These are phyloP conservation scores for Lactifluus echinatus DNA, from an alignment of 768 basidiomycete genomes.

Conservation along the genomic window DNA sequence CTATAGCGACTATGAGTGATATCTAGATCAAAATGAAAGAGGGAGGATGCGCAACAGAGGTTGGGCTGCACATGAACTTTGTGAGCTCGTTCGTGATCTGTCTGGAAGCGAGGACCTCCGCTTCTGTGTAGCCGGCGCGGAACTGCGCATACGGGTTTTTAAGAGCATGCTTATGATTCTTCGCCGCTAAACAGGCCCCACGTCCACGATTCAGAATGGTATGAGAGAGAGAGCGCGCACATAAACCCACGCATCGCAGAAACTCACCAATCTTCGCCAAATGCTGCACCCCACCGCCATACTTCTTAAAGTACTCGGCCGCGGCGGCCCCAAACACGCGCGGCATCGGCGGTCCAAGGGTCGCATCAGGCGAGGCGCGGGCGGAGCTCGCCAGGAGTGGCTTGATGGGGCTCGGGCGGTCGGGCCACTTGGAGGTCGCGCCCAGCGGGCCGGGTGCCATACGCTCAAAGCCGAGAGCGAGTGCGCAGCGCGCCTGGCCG, in stretches of 20 bases:
- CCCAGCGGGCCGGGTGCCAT: conserved; percentile 71
- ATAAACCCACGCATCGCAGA: background rate
- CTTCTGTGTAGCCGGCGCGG: conserved; percentile 63
- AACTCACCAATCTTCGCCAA: conserved; percentile 67
- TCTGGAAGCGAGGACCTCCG: conserved; percentile 56
- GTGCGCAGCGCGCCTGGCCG: conserved; percentile 60
- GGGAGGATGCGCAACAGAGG: conserved; percentile 32
- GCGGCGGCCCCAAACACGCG: conserved; percentile 66
- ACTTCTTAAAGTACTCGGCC: conserved; percentile 69
- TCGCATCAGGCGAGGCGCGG: conserved; percentile 48
- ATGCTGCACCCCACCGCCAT: conserved; percentile 56
- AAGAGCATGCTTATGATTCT: conserved; percentile 75
- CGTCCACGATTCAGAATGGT: too few relatives aligned
- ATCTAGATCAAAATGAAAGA: background rate
- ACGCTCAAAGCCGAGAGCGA: conserved; percentile 82
- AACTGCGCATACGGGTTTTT: conserved; percentile 88
- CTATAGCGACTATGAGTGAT: conserved; percentile 27
- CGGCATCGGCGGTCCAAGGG: conserved; percentile 62
- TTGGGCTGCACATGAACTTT: conserved; percentile 83
- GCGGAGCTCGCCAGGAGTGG: conserved; percentile 36
- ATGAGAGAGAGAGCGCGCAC: background rate
- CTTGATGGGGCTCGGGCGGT: conserved; percentile 38
- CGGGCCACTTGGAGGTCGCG: conserved; percentile 45
- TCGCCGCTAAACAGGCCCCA: conserved; percentile 43
- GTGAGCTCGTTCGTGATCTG: conserved; percentile 69